Evolutionary conservation across 73 alveolate genomes (phyloP).

Genomic region (Paramecium tetraurelia): DNA sequence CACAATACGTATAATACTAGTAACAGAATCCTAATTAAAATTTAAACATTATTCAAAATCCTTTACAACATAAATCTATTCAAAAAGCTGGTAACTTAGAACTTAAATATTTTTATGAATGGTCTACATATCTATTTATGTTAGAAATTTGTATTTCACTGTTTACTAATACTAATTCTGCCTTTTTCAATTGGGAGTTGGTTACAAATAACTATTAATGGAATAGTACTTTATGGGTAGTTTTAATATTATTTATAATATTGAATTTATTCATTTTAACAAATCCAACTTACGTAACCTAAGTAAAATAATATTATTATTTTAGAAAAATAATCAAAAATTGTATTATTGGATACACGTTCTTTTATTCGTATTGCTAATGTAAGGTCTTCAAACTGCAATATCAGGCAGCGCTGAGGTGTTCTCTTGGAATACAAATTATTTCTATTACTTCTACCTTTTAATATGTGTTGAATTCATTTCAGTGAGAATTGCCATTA

Average conservation of each 20-base stretch:
- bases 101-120: background rate
- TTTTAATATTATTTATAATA: background rate
- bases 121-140: background rate
- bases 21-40: background rate
- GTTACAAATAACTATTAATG: background rate
- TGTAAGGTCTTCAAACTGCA: background rate
- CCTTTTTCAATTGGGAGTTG: background rate
- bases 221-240: background rate
- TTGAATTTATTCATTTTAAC: background rate
- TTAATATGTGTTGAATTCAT: background rate
- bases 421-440: background rate
- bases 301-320: background rate
- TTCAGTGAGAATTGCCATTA: background rate
- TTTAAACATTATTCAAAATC: background rate
- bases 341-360: background rate
- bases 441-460: background rate
- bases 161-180: background rate
- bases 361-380: background rate
- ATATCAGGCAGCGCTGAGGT: background rate
- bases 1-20: background rate
- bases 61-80: background rate
- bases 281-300: background rate
- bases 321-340: background rate
- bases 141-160: background rate
- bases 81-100: background rate